A percentile compares a stretch with the other conserved stretches of the same genome.
Evolutionary conservation across 768 basidiomycete genomes (phyloP).

Genomic region (Serendipita sp.): DNA sequence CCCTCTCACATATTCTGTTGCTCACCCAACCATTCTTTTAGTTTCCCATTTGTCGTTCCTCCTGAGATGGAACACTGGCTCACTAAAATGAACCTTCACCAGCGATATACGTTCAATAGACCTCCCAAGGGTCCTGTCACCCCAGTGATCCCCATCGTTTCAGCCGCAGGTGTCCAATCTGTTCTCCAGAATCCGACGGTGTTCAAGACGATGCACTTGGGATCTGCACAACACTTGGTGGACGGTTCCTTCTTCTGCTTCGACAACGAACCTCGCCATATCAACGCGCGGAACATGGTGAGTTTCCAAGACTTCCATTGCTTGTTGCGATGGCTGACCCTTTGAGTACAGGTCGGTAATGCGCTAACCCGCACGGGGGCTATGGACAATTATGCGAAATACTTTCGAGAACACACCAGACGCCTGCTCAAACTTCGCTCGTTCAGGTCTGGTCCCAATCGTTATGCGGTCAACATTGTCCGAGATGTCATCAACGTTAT

Average conservation of each 20-base stretch:
- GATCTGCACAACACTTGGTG: constrained; percentile 17
- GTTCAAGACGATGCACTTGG: constrained; percentile 25
- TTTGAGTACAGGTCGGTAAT: constrained; percentile 8
- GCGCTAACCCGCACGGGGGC: constrained; percentile 11
- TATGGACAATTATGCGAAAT: constrained; percentile 13
- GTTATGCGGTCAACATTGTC: constrained; percentile 39
- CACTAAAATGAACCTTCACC: constrained; percentile 19
- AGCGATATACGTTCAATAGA: constrained; percentile 44
- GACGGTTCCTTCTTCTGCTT: constrained; percentile 23
- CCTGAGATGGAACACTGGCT: constrained; percentile 29
- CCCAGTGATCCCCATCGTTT: constrained; percentile 5
- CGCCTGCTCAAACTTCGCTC: constrained; percentile 10
- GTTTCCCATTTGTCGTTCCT: constrained; percentile 65
- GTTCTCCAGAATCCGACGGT: constrained; percentile 18
- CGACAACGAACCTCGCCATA: constrained; percentile 24
- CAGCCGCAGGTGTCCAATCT: constrained; percentile 10
- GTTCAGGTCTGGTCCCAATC: constrained; percentile 13
- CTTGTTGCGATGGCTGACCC: background rate
- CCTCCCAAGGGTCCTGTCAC: constrained; percentile 23
- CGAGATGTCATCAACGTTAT: constrained; percentile 49
- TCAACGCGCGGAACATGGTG: constrained; percentile 18
- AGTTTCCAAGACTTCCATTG: background rate
- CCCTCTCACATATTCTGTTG: background rate
- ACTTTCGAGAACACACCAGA: constrained; percentile 19
- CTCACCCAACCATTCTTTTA: background rate